These are phyloP conservation scores for Omphalotus guepiniiformis DNA, from an alignment of 768 basidiomycete genomes.

Conservation along the genomic window DNA sequence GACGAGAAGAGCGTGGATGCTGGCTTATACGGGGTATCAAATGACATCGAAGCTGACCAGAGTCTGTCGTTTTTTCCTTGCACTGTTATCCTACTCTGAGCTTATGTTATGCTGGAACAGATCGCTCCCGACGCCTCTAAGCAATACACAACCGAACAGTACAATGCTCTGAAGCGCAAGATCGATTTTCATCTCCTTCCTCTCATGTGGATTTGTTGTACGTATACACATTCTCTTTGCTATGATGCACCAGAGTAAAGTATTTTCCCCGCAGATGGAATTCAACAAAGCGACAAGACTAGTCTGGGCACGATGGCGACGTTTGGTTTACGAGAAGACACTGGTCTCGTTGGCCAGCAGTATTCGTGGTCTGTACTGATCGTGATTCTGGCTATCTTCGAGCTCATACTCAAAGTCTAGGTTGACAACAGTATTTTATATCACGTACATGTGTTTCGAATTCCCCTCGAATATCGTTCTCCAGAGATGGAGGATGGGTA, in stretches of 20 bases:
- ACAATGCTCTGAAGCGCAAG: slow-evolving; percentile 4
- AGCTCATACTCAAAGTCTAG: neutral
- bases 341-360: slow-evolving; percentile 7
- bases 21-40: too few species aligned
- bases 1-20: too few species aligned
- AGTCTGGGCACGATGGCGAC: slow-evolving; percentile 6
- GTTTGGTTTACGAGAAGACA: slow-evolving; percentile 1
- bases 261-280: neutral
- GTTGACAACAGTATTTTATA: slow-evolving; percentile 1
- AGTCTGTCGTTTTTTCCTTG: too few species aligned
- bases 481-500: slow-evolving; percentile 10
- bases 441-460: slow-evolving; percentile 10
- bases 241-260: neutral
- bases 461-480: slow-evolving; percentile 11
- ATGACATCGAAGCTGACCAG: too few species aligned
- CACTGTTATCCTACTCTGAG: too few species aligned
- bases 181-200: slow-evolving; percentile 4
- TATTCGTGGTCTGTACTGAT: neutral
- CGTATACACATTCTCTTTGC: neutral
- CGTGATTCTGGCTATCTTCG: neutral
- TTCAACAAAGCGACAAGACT: slow-evolving; percentile 9
- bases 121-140: too few species aligned
- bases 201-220: slow-evolving; percentile 10
- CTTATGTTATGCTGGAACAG: too few species aligned
- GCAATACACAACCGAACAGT: slow-evolving; percentile 6